Percentiles rank a stretch among this genome's conserved stretches.
Evolutionary conservation across 805 yeast genomes (phyloP).

Genomic region (Jamesozyma hellenica): DNA sequence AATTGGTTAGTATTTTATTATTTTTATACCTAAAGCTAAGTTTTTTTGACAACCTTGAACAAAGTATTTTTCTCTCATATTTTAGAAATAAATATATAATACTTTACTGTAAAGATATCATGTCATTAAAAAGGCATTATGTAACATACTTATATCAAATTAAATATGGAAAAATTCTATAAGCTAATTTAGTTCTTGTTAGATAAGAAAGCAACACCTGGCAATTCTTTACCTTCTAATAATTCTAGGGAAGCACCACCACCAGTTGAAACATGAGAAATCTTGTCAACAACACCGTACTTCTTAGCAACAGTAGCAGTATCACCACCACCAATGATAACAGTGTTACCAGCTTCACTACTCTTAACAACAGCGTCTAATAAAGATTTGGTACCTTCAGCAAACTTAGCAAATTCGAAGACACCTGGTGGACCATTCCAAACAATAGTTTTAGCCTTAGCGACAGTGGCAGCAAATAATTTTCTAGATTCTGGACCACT

Average conservation of each 20-base stretch:
- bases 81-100: no score
- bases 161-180: not conserved
- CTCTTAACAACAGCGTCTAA: conserved; percentile 83
- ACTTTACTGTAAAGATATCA: no score
- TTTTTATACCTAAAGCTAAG: no score
- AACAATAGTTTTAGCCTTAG: conserved; percentile 92
- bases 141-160: not conserved
- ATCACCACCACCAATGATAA: conserved; percentile 97
- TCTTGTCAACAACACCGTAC: conserved; percentile 91
- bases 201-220: conserved; percentile 93
- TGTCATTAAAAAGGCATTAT: conserved; percentile 4
- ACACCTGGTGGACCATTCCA: conserved; percentile 99
- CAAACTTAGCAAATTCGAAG: conserved; percentile 89
- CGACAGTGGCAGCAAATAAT: conserved; percentile 73
- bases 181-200: conserved; percentile 39
- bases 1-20: no score
- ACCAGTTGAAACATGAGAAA: conserved; percentile 98
- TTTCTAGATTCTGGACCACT: conserved; percentile 83
- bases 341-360: conserved; percentile 82
- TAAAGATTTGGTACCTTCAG: conserved; percentile 84
- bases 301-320: conserved; percentile 99
- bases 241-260: conserved; percentile 99
- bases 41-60: no score
- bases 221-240: conserved; percentile 96
- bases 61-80: no score